Conservation (phyloP, 225 moss, liverwort and hornwort species). For the Rhytidiadelphus loreus region DNA sequence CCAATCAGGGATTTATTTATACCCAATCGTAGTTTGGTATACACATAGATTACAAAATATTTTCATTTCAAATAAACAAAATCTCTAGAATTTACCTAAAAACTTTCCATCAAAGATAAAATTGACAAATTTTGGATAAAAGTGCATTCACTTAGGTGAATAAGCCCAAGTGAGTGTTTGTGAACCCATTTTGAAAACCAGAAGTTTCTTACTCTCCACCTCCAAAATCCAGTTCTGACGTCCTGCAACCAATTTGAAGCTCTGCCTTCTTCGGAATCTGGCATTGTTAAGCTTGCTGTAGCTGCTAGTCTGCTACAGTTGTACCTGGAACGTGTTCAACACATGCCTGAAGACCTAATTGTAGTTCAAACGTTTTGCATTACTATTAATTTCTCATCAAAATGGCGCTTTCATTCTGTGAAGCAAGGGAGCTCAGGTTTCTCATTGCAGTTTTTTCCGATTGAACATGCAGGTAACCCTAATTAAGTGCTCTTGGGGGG, state of each 20-base stretch:
- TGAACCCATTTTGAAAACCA: no score
- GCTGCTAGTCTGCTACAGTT: background rate
- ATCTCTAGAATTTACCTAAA: no score
- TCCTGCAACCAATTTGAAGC: background rate
- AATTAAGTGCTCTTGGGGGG: background rate
- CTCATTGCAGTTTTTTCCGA: background rate
- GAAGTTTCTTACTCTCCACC: background rate
- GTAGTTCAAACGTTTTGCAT: background rate
- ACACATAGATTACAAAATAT: no score
- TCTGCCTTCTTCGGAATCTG: background rate
- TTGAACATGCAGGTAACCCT: background rate
- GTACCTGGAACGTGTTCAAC: background rate
- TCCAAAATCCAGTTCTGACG: background rate
- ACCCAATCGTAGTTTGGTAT: no score
- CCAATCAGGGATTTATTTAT: no score
- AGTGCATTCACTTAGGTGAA: no score
- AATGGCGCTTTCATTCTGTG: background rate
- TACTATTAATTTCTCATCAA: background rate
- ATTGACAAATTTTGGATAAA: no score
- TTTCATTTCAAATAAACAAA: no score
- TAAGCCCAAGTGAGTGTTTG: no score
- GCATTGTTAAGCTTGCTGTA: background rate
- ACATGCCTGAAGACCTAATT: background rate
- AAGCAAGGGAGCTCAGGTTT: background rate
- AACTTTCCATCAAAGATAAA: no score